Percentiles rank a stretch among this genome's conserved stretches.
phyloP scores from a whole-genome alignment of 805 yeast genomes.

The Metschnikowia koreensis region DNA sequence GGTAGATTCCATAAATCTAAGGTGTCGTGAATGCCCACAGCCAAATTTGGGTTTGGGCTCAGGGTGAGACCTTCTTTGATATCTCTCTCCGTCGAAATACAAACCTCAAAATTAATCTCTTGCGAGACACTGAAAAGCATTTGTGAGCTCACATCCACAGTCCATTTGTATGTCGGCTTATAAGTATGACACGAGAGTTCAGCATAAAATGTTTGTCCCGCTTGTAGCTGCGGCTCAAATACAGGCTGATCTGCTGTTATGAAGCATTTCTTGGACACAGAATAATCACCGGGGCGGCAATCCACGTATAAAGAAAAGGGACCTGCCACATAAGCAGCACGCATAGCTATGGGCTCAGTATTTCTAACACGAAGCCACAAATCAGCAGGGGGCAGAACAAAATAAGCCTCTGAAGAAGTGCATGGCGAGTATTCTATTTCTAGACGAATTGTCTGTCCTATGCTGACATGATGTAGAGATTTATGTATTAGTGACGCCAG shows the following conservation, averaged over 20 bases:
- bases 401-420: constrained; percentile 15
- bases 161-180: constrained; percentile 65
- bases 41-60: constrained; percentile 29
- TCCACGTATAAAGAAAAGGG: constrained; percentile 87
- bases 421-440: constrained; percentile 17
- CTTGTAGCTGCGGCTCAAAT: constrained; percentile 67
- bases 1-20: constrained; percentile 76
- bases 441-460: constrained; percentile 18
- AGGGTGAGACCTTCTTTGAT: constrained; percentile 32
- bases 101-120: constrained; percentile 63
- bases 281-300: constrained; percentile 65
- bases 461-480: constrained; percentile 13
- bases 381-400: constrained; percentile 21
- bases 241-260: constrained; percentile 76
- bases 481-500: constrained; percentile 15
- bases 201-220: constrained; percentile 61
- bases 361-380: constrained; percentile 64
- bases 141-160: constrained; percentile 77
- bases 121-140: constrained; percentile 69
- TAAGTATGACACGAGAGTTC: constrained; percentile 66
- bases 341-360: constrained; percentile 63
- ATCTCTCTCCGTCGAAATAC: constrained; percentile 30
- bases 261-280: constrained; percentile 50
- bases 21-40: constrained; percentile 57
- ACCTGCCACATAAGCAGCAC: constrained; percentile 86